phyloP scores from a whole-genome alignment of 805 yeast genomes.

The Barnettozyma siamensis region DNA sequence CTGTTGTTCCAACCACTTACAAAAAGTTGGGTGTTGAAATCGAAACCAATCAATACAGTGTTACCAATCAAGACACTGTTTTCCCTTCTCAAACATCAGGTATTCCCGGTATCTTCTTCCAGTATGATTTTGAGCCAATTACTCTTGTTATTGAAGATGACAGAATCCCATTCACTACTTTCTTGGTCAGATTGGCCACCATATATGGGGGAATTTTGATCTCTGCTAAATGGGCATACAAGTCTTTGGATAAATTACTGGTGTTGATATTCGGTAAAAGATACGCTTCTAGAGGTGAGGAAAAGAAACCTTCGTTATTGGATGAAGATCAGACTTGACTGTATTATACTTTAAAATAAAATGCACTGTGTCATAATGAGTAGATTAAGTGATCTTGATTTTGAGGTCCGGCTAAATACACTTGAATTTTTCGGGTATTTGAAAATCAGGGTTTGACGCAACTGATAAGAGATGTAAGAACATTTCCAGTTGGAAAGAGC shows the following conservation, averaged over 20 bases:
- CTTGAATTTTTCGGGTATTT: too few species aligned
- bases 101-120: conserved; percentile 76
- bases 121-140: conserved; percentile 86
- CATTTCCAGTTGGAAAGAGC: too few species aligned
- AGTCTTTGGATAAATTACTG: conserved; percentile 49
- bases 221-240: conserved; percentile 59
- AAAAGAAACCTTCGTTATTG: conserved; percentile 15
- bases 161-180: conserved; percentile 72
- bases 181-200: conserved; percentile 71
- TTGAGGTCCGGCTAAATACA: too few species aligned
- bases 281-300: conserved; percentile 28
- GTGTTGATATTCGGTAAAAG: conserved; percentile 52
- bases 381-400: too few species aligned
- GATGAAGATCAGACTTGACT: conserved; percentile 11
- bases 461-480: too few species aligned
- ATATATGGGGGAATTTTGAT: conserved; percentile 78
- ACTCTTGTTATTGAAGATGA: conserved; percentile 61
- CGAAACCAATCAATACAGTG: conserved; percentile 82
- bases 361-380: too few species aligned
- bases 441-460: too few species aligned
- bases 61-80: conserved; percentile 44
- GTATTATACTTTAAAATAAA: too few species aligned
- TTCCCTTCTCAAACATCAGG: conserved; percentile 19
- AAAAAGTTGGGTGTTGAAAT: conserved; percentile 63
- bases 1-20: conserved; percentile 80